Base-by-base conservation (phyloP, 106 monocot species). In the Allium fistulosum region DNA sequence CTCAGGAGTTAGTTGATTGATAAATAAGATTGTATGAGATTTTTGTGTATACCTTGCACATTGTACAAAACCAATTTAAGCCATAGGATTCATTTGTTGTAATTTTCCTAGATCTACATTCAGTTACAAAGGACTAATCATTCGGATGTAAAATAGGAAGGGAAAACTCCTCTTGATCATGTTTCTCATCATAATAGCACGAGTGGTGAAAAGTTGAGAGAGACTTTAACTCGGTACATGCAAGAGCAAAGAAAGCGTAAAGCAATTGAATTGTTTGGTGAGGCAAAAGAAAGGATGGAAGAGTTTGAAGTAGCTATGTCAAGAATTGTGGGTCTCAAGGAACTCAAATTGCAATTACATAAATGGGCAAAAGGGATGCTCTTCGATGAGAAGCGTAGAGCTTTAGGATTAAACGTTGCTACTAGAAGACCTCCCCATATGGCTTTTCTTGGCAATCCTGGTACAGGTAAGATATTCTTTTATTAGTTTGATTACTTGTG, bases 381-480 rank as follows among this genome's bases (percentile, higher is more conserved):
- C 68, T 74, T 97, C 74, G 97, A 97, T 77, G 97, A 97, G 79
- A 89, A 92, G 75, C 72, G 97, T 68, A 80, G 89, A 59, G 65
- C 82, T 14, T 17, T 97, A 59, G 97, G 89, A n/a, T 84, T 97
- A 55, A 83, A 58, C 17, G 80, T 97, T 53, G 80, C 86, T 45
- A 60, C 70, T 46, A 88, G 89, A 70, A 92, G 71, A 57, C 73
- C 82, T 49, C 92, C 92, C 9, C 97, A 97, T 57, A 97, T 97
- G 97, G 97, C 97, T 57, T 97, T 97, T 70, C 82, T 96, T 69
- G 96, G 97, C 46, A 97, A 84, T 59, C 97, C 96, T 56, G 92
- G 96, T 62, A 92, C 97, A 72, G 92, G 92, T 92, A 84, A 62
- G 45, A 37, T 8, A 9, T 18, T 46, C 10, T 2, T 17, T 49